These are phyloP conservation scores for Nepenthes alata DNA, from an alignment of 179 eudicot species.

Conservation along the genomic window DNA sequence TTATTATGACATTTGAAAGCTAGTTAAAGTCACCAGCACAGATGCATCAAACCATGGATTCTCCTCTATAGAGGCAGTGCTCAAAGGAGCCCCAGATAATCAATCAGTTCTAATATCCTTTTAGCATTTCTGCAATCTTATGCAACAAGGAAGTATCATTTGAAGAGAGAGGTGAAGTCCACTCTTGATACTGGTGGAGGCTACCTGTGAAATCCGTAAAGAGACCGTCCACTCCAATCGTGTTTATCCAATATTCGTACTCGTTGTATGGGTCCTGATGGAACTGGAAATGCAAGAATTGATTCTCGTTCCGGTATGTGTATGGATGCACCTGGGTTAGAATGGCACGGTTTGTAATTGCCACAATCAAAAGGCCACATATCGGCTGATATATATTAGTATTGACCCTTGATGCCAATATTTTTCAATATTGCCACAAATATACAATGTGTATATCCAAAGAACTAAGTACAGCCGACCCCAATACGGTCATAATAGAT, in stretches of 20 bases:
- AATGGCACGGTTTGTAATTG: background rate
- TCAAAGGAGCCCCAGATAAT: background rate
- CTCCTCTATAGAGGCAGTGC: no score
- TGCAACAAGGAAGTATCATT: conserved; percentile 24
- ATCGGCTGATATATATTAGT: no score
- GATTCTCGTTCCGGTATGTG: conserved; percentile 73
- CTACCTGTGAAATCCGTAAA: conserved; percentile 94
- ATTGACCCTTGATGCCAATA: no score
- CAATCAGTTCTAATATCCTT: background rate
- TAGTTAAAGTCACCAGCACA: no score
- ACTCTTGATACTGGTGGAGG: conserved; percentile 68
- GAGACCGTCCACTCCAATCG: conserved; percentile 76
- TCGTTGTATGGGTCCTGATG: conserved; percentile 69
- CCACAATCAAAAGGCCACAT: background rate
- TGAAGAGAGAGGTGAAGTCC: conserved; percentile 39
- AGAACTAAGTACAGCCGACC: no score
- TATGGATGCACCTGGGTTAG: conserved; percentile 78
- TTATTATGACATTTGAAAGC: no score
- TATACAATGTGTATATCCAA: no score
- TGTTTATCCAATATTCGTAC: conserved; percentile 74
- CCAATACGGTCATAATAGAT: no score
- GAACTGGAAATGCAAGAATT: conserved; percentile 57
- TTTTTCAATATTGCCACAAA: no score
- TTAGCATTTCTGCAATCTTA: conserved; percentile 39
- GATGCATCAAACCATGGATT: no score